Percentiles rank a stretch among this genome's conserved stretches.
phyloP scores from a whole-genome alignment of 805 yeast species.

The Myxozyma udenii region DNA sequence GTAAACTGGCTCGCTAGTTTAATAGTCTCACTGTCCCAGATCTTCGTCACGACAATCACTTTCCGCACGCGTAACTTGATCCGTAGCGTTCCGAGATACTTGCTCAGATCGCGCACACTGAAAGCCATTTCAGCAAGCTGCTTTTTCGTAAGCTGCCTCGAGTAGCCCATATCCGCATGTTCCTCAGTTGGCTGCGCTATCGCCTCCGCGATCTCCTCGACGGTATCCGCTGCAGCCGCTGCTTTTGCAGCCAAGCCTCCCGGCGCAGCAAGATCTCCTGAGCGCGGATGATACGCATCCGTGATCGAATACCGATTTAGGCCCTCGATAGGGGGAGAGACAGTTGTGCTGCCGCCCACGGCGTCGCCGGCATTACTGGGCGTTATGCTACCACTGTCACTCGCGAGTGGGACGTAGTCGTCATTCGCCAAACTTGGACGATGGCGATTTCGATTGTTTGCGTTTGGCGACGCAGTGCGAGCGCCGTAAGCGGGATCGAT shows the following conservation, averaged over 20 bases:
- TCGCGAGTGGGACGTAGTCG: not conserved
- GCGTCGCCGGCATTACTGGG: not conserved
- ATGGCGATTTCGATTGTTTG: not conserved
- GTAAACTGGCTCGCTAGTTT: conserved; percentile 73
- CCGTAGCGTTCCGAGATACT: conserved; percentile 32
- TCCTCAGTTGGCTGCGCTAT: not conserved
- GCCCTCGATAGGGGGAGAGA: not conserved
- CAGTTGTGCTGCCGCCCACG: not conserved
- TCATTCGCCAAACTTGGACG: not conserved
- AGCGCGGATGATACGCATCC: too few species aligned
- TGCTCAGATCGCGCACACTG: conserved; percentile 36
- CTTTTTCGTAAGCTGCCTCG: conserved; percentile 32
- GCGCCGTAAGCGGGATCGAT: not conserved
- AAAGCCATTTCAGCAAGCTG: conserved; percentile 36
- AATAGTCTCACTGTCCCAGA: conserved; percentile 73
- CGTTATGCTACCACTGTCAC: too few species aligned
- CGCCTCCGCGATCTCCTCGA: not conserved
- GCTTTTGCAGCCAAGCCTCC: not conserved
- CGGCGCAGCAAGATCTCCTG: too few species aligned
- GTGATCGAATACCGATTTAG: not conserved
- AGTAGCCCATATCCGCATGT: conserved; percentile 6
- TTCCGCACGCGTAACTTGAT: conserved; percentile 64
- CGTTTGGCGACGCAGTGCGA: not conserved
- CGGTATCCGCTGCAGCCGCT: not conserved
- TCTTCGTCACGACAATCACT: conserved; percentile 80